Conservation (phyloP, 2,329 filamentous ascomycete genomes). For the Pseudogymnoascus sp. region DNA sequence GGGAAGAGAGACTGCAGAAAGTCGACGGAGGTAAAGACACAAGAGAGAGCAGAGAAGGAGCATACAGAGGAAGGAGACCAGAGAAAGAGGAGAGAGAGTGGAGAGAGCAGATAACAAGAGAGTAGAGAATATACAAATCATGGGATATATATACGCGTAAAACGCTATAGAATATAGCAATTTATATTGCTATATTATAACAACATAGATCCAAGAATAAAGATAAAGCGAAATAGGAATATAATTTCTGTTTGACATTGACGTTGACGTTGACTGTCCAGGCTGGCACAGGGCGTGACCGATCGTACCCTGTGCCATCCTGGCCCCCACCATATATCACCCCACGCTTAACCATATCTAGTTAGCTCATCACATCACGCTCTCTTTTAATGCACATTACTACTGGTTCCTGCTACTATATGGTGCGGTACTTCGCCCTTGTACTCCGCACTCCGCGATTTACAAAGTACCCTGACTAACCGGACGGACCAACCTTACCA, state of each 20-base stretch:
- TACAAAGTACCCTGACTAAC: not conserved
- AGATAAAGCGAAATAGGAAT: not conserved
- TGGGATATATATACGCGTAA: not conserved
- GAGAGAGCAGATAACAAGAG: not conserved
- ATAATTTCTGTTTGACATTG: not conserved
- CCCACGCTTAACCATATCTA: not conserved
- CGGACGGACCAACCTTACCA: not conserved
- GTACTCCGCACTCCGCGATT: not conserved
- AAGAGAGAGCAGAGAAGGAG: not conserved
- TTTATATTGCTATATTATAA: too few species aligned
- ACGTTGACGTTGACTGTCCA: not conserved
- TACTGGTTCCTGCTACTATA: not conserved
- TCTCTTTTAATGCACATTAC: not conserved
- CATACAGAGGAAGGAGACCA: not conserved
- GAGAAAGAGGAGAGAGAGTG: not conserved
- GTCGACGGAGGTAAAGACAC: not conserved
- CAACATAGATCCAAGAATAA: not conserved
- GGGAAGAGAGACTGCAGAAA: not conserved
- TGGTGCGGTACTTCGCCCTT: not conserved
- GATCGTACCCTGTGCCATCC: not conserved
- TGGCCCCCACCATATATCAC: not conserved
- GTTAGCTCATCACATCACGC: not conserved
- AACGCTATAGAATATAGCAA: not conserved
- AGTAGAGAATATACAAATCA: not conserved
- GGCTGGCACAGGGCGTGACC: not conserved